A percentile compares a stretch with the other conserved stretches of the same genome.
phyloP scores from a whole-genome alignment of 2,329 filamentous ascomycete genomes.

The Knoxdaviesia capensis region DNA sequence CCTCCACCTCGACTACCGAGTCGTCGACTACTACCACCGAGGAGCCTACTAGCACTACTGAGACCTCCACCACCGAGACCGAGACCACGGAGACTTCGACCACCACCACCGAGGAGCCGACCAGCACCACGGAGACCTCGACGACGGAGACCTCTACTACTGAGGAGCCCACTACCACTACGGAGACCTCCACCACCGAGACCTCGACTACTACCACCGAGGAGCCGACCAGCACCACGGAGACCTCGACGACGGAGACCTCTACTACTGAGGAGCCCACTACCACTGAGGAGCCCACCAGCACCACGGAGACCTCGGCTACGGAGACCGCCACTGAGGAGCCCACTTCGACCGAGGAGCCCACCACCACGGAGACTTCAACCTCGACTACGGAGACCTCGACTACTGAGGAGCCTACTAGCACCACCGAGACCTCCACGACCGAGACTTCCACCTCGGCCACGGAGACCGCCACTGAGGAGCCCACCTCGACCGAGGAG shows the following conservation, averaged over 20 bases:
- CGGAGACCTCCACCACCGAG: neutral
- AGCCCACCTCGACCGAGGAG: neutral
- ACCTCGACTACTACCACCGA: neutral
- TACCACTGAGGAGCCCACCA: conserved; percentile 1
- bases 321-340: neutral
- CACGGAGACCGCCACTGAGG: neutral
- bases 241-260: neutral
- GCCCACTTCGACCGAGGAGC: conserved; percentile 2
- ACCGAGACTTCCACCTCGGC: neutral
- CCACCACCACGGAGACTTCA: conserved; percentile 2
- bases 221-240: neutral
- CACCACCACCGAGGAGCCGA: neutral
- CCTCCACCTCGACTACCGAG: neutral
- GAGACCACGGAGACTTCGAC: neutral
- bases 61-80: neutral
- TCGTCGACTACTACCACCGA: too few species aligned
- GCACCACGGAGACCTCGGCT: conserved; percentile 1
- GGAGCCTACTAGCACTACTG: neutral
- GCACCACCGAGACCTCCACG: neutral
- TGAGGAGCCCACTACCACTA: neutral
- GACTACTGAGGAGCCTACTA: neutral
- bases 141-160: neutral
- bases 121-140: neutral
- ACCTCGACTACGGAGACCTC: conserved; percentile 1
- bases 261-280: conserved; percentile 3